Conservation (phyloP, 768 basidiomycete genomes). For the Royoungia palumana region DNA sequence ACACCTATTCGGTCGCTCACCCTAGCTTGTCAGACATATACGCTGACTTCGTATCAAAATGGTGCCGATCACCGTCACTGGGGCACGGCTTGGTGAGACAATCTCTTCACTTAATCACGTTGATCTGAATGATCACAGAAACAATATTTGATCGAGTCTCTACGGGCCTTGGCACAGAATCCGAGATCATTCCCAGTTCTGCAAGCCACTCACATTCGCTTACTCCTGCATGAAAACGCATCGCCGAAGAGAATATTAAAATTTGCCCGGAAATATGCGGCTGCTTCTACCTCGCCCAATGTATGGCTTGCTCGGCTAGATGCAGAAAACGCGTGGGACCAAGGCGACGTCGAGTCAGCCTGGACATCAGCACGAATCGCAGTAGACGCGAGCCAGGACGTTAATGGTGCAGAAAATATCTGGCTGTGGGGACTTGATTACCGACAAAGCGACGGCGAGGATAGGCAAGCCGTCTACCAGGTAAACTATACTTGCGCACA, state of each 20-base stretch:
- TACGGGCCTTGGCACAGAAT: conserved; percentile 35
- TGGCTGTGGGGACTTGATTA: conserved; percentile 55
- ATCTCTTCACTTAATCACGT: background rate
- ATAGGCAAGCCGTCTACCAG: conserved; percentile 31
- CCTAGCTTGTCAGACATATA: conserved; percentile 36
- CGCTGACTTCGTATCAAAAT: conserved; percentile 45
- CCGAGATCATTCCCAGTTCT: conserved; percentile 25
- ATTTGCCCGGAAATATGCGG: conserved; percentile 47
- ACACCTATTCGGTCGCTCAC: conserved; percentile 17
- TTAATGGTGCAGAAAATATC: conserved; percentile 34
- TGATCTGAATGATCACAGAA: conserved; percentile 37
- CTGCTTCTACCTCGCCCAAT: conserved; percentile 33
- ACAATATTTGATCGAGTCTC: conserved; percentile 48
- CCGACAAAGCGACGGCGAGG: conserved; percentile 12
- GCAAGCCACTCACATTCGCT: conserved; percentile 35
- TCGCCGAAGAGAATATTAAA: conserved; percentile 36
- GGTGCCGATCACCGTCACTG: conserved; percentile 38
- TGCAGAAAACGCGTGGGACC: conserved; percentile 35
- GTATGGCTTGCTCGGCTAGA: conserved; percentile 56
- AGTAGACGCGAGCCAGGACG: conserved; percentile 26
- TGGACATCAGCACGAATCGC: conserved; percentile 46
- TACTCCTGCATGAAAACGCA: conserved; percentile 27
- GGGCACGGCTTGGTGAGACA: conserved; percentile 31
- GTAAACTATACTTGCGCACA: conserved; percentile 19
- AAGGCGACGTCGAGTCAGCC: conserved; percentile 27